A percentile compares a stretch with the other conserved stretches of the same genome.
Evolutionary conservation across 805 yeast species (phyloP).

Genomic region (Candida dendrica): DNA sequence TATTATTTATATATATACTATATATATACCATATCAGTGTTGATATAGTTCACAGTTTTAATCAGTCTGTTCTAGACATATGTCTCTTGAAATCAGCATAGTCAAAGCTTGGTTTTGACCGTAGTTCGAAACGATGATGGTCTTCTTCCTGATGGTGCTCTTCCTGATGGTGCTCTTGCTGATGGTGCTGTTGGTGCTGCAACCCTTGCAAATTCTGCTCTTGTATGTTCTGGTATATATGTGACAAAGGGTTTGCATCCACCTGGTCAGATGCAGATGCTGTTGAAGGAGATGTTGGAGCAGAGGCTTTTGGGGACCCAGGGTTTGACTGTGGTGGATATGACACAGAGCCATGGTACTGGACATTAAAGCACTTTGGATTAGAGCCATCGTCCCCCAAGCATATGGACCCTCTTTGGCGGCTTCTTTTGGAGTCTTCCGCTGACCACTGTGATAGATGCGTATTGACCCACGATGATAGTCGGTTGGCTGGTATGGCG

Average conservation of each 20-base stretch:
- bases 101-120: not conserved
- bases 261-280: not conserved
- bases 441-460: slow-evolving; percentile 1
- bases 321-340: slow-evolving; percentile 1
- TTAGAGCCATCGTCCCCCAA: not conserved
- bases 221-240: too few species aligned
- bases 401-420: not conserved
- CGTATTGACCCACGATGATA: too few species aligned
- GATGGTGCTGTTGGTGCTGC: not conserved
- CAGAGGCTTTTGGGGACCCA: not conserved
- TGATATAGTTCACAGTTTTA: too few species aligned
- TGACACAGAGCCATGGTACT: slow-evolving; percentile 2
- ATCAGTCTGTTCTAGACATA: not conserved
- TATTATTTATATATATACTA: too few species aligned
- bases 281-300: not conserved
- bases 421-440: not conserved
- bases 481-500: too few species aligned
- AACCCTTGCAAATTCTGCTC: too few species aligned
- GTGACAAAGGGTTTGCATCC: too few species aligned
- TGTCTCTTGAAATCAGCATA: slow-evolving; percentile 1
- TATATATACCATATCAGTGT: too few species aligned
- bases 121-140: too few species aligned
- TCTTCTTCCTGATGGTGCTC: not conserved
- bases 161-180: not conserved
- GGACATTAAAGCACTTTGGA: slow-evolving; percentile 1